Conservation (phyloP, 2,329 filamentous ascomycete genomes). For the Fusarium sp. region DNA sequence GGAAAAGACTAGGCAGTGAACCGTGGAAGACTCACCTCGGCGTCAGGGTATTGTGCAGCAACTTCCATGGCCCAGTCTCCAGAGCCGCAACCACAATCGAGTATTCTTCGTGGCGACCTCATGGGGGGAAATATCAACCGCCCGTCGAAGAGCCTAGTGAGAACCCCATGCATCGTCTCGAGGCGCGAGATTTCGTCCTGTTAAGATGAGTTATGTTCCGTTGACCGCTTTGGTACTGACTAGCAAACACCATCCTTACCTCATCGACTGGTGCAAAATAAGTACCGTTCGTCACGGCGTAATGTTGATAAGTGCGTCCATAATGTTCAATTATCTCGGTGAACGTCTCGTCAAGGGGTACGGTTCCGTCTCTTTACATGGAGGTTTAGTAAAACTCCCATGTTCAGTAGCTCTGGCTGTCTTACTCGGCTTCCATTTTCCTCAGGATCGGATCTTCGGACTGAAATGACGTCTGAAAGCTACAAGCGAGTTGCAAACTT, state of each 20-base stretch:
- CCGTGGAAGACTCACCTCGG: conserved; percentile 66
- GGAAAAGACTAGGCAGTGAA: not conserved
- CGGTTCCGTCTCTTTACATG: conserved; percentile 62
- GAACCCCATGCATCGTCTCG: conserved; percentile 73
- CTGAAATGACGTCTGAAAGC: conserved; percentile 16
- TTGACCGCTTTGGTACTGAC: conserved; percentile 10
- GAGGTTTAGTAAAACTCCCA: conserved; percentile 44
- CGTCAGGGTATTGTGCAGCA: conserved; percentile 73
- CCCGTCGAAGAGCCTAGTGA: conserved; percentile 75
- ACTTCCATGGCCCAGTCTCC: conserved; percentile 79
- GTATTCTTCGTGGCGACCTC: conserved; percentile 67
- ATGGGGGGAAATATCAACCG: conserved; percentile 80
- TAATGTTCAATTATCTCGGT: conserved; percentile 72
- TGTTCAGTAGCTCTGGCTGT: conserved; percentile 17
- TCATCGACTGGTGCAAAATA: conserved; percentile 81
- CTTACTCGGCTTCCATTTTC: conserved; percentile 55
- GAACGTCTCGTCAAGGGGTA: conserved; percentile 70
- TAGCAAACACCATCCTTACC: conserved; percentile 61
- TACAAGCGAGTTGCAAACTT: conserved; percentile 19
- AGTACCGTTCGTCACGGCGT: conserved; percentile 74
- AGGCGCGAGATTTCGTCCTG: conserved; percentile 79
- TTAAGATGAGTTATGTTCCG: conserved; percentile 24
- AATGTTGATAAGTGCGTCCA: conserved; percentile 77
- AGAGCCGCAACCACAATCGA: conserved; percentile 82
- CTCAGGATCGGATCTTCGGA: conserved; percentile 11